Evolutionary conservation across 371 early-diverging fungal species (phyloP).

Genomic region (Blyttiomyces sp.): DNA sequence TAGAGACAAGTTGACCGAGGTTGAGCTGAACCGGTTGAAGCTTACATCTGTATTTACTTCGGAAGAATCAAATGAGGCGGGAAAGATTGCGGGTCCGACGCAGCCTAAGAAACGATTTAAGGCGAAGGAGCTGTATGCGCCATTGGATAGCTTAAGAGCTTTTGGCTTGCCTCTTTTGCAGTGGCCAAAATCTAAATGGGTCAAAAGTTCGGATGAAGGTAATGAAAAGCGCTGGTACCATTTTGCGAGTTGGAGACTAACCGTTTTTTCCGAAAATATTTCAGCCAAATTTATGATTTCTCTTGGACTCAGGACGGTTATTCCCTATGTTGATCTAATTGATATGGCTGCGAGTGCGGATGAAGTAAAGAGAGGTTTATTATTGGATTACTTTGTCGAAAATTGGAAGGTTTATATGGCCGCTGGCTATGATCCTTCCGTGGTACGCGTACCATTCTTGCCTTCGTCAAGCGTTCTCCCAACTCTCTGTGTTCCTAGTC

Average conservation of each 20-base stretch:
- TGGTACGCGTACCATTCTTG: conserved; percentile 57
- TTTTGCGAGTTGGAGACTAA: neutral
- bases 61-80: conserved; percentile 43
- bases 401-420: conserved; percentile 59
- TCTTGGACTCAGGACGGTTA: conserved; percentile 60
- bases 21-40: conserved; percentile 62
- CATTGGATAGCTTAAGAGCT: conserved; percentile 56
- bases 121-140: conserved; percentile 72
- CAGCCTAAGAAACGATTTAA: conserved; percentile 51
- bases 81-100: conserved; percentile 1
- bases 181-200: conserved; percentile 64
- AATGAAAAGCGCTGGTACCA: conserved; percentile 3
- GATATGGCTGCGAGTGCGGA: conserved; percentile 48
- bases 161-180: conserved; percentile 68
- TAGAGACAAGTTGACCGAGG: conserved; percentile 55
- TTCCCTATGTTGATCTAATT: conserved; percentile 58
- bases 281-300: conserved; percentile 58
- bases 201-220: conserved; percentile 41
- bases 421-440: conserved; percentile 40
- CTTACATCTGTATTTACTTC: conserved; percentile 67
- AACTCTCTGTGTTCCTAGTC: conserved; percentile 47
- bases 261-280: neutral
- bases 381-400: conserved; percentile 71
- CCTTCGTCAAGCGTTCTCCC: conserved; percentile 51
- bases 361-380: conserved; percentile 39